Conservation (phyloP, 2,329 filamentous ascomycete genomes). For the Stachybotrys elegans region DNA sequence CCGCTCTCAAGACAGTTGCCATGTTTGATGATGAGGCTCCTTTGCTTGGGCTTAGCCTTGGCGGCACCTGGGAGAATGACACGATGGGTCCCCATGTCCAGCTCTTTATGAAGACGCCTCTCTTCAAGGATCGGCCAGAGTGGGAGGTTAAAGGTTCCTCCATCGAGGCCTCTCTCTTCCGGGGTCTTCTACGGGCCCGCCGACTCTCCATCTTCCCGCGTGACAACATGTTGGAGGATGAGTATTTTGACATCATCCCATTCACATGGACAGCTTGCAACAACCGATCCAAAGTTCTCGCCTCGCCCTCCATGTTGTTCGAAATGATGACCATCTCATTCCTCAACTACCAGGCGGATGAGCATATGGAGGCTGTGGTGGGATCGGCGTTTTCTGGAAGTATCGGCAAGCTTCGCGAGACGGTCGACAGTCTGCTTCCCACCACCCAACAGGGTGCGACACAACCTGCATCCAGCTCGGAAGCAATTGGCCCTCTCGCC, state of each 20-base stretch:
- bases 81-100: neutral
- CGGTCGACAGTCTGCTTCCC: neutral
- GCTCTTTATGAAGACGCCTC: neutral
- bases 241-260: slow-evolving; percentile 9
- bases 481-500: neutral
- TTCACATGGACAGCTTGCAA: slow-evolving; percentile 7
- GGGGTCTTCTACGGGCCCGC: neutral
- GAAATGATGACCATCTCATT: slow-evolving; percentile 9
- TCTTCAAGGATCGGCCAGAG: neutral
- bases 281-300: slow-evolving; percentile 2
- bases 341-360: slow-evolving; percentile 7
- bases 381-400: neutral
- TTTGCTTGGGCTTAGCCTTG: too few relatives aligned
- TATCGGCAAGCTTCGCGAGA: neutral
- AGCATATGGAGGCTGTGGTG: slow-evolving; percentile 9
- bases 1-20: slow-evolving; percentile 7
- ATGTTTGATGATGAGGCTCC: neutral
- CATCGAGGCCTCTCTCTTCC: slow-evolving; percentile 5
- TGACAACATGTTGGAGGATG: neutral
- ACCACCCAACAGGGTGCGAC: neutral
- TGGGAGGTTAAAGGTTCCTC: slow-evolving; percentile 5
- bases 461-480: neutral
- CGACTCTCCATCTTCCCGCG: slow-evolving; percentile 3
- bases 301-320: slow-evolving; percentile 2
- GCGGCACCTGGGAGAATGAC: too few relatives aligned